phyloP scores from a whole-genome alignment of 2,329 filamentous ascomycete genomes.

The Talaromyces sp. region DNA sequence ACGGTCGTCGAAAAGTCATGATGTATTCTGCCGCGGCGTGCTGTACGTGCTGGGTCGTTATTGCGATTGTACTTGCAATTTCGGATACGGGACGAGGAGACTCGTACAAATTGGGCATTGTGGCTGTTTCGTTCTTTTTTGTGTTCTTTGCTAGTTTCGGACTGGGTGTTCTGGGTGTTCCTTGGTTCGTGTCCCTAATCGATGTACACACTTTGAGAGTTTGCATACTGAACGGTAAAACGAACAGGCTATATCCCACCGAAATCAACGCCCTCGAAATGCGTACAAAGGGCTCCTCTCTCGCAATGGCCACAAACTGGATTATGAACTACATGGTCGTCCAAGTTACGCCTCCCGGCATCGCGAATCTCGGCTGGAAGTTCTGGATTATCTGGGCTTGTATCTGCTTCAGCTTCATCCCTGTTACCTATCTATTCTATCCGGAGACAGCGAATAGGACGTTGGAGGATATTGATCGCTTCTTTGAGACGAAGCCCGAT shows the following conservation, averaged over 20 bases:
- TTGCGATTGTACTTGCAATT: constrained; percentile 46
- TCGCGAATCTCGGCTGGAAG: constrained; percentile 29
- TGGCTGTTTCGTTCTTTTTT: constrained; percentile 46
- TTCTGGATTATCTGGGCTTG: constrained; percentile 30
- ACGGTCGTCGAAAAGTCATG: constrained; percentile 51
- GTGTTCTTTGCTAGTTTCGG: constrained; percentile 46
- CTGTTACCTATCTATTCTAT: constrained; percentile 29
- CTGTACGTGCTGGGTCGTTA: constrained; percentile 51
- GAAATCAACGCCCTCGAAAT: constrained; percentile 28
- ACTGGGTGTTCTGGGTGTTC: constrained; percentile 41
- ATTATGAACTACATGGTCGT: constrained; percentile 27
- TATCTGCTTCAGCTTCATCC: constrained; percentile 27
- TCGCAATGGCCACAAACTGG: constrained; percentile 28
- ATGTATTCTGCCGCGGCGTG: constrained; percentile 51
- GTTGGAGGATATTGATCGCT: constrained; percentile 22
- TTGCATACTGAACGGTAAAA: neutral
- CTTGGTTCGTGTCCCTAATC: constrained; percentile 31
- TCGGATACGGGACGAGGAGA: constrained; percentile 26
- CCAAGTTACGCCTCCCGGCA: constrained; percentile 25
- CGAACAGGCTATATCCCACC: constrained; percentile 28
- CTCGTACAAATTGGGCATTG: constrained; percentile 46
- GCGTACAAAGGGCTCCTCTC: constrained; percentile 23
- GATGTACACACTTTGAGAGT: too few species aligned
- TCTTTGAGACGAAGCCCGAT: constrained; percentile 25
- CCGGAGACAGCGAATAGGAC: constrained; percentile 24